phyloP scores from a whole-genome alignment of 176 grass and related monocot genomes.

The Zoysia japonica region DNA sequence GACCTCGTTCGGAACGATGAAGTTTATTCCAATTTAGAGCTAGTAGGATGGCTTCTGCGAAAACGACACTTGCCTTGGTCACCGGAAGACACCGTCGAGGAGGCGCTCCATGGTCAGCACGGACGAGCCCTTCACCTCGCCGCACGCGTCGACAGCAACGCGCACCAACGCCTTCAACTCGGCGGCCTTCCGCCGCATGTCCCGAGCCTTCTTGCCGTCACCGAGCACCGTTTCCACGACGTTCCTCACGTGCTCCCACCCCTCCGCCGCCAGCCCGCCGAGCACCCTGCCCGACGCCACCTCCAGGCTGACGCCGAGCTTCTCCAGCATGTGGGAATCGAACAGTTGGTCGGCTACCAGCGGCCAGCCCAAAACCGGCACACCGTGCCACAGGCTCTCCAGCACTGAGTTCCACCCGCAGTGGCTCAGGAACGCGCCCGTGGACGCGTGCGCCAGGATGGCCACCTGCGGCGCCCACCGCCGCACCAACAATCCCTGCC shows the following conservation, averaged over 20 bases:
- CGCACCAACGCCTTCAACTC: neutral
- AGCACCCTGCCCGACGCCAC: slow-evolving; percentile 10
- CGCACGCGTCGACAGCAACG: neutral
- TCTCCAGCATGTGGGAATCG: neutral
- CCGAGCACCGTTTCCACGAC: slow-evolving; percentile 20
- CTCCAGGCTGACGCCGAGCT: slow-evolving; percentile 26
- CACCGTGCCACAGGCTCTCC: slow-evolving; percentile 36
- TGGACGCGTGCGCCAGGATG: slow-evolving; percentile 37
- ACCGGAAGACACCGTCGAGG: neutral
- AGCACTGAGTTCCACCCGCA: slow-evolving; percentile 47
- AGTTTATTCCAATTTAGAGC: neutral
- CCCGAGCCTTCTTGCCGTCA: neutral
- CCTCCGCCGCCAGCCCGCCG: slow-evolving; percentile 1
- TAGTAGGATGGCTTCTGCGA: too few species aligned
- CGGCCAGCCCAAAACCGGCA: slow-evolving; percentile 46
- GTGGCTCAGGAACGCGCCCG: slow-evolving; percentile 50
- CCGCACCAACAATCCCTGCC: neutral
- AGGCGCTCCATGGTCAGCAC: slow-evolving; percentile 31
- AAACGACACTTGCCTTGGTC: neutral
- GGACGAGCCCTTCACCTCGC: slow-evolving; percentile 11
- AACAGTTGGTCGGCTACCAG: slow-evolving; percentile 13
- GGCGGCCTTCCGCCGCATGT: slow-evolving; percentile 13
- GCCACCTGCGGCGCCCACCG: slow-evolving; percentile 42
- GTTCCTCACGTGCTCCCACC: slow-evolving; percentile 25
- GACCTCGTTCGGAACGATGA: neutral